phyloP scores from a whole-genome alignment of 352 stramenopile genomes.

The Globisporangium lucens region DNA sequence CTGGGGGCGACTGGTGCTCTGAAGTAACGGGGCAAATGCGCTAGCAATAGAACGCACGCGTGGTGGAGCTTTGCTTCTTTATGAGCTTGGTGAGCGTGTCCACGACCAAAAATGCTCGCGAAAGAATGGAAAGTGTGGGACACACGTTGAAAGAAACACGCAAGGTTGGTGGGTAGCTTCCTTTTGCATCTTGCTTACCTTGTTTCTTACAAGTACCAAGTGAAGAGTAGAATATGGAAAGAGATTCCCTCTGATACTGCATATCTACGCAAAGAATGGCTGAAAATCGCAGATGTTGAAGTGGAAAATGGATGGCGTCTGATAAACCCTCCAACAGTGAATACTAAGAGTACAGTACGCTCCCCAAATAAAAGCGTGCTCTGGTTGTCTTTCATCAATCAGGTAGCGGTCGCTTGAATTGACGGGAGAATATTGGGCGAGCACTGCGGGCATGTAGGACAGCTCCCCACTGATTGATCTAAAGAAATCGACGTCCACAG shows the following conservation, averaged over 20 bases:
- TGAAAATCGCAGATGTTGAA: neutral
- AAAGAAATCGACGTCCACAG: neutral
- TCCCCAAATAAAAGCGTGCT: neutral
- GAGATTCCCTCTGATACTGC: too few relatives aligned
- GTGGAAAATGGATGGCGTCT: neutral
- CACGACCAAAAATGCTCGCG: neutral
- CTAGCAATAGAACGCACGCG: too few relatives aligned
- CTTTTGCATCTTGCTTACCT: neutral
- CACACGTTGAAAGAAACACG: neutral
- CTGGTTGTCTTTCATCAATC: neutral
- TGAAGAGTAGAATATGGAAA: neutral
- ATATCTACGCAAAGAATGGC: neutral
- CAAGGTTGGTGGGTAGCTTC: neutral
- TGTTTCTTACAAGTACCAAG: neutral
- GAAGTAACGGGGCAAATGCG: neutral
- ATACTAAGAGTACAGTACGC: neutral
- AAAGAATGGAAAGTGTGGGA: neutral
- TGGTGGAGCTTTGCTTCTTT: too few relatives aligned
- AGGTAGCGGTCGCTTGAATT: neutral
- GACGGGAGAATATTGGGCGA: neutral
- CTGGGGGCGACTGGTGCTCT: neutral
- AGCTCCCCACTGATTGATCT: neutral
- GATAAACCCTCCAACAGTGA: neutral
- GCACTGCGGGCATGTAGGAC: neutral
- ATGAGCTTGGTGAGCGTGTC: neutral